These are phyloP conservation scores for Thelonectria discophora DNA, from an alignment of 2,329 filamentous ascomycete genomes.

Conservation along the genomic window DNA sequence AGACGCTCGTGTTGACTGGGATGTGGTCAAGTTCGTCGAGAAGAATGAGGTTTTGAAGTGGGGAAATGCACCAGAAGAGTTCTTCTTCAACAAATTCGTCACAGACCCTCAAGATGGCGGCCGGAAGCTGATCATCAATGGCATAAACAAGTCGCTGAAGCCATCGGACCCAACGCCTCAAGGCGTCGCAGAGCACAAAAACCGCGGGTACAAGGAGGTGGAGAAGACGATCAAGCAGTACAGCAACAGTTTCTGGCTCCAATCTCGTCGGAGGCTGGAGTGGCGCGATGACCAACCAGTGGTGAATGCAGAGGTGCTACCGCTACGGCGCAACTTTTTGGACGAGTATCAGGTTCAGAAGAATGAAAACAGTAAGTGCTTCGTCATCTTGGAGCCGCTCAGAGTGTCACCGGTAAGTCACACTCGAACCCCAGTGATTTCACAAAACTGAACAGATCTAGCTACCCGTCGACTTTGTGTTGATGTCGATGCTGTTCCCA, in stretches of 20 bases:
- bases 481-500: slow-evolving; percentile 79
- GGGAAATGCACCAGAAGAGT: slow-evolving; percentile 55
- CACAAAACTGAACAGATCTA: slow-evolving; percentile 44
- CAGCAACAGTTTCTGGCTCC: slow-evolving; percentile 78
- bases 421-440: neutral
- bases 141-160: slow-evolving; percentile 65
- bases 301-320: slow-evolving; percentile 75
- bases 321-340: slow-evolving; percentile 83
- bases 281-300: slow-evolving; percentile 82
- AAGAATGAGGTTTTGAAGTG: slow-evolving; percentile 49
- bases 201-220: slow-evolving; percentile 52
- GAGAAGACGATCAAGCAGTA: slow-evolving; percentile 80
- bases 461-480: slow-evolving; percentile 75
- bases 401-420: slow-evolving; percentile 75
- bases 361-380: slow-evolving; percentile 60
- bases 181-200: slow-evolving; percentile 57
- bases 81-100: slow-evolving; percentile 64
- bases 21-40: slow-evolving; percentile 55
- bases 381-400: slow-evolving; percentile 79
- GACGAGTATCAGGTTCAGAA: slow-evolving; percentile 70
- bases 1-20: slow-evolving; percentile 67
- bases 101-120: slow-evolving; percentile 69
- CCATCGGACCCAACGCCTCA: slow-evolving; percentile 72
- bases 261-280: slow-evolving; percentile 57
- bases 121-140: slow-evolving; percentile 66